Evolutionary conservation across 495 filamentous ascomycete genomes (phyloP), one percentile per base, ranked within the genome.

Genomic region (Aspergillus conjunctus): DNA sequence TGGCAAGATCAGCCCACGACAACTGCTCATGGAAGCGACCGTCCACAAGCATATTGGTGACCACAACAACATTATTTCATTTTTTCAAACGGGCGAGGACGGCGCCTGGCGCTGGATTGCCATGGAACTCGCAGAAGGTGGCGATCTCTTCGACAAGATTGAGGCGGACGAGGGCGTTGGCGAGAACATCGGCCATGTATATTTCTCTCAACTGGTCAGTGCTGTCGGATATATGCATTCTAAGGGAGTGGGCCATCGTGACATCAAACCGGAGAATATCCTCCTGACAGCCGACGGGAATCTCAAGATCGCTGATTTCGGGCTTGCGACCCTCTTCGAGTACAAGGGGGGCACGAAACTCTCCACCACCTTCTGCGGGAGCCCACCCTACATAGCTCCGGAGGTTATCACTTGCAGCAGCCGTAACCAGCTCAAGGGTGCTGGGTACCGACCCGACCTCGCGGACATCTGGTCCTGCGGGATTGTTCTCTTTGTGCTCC

Each of bases 71-170:
- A 88, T 99, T 54, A 96, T 99, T 63, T 86, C 89, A 66, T 97
- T 91, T 81, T 93, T 93, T 65, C 85, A 87, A 33, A 88, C 85
- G 4, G 94, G 91, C 53, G 92, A 97, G 71, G 93, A 99, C 69
- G 70, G 79, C 3, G 75, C 87, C n/a, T 99, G 95, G 95, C 82
- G 87, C 65, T 99, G 93, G 93, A 96, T 99, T 67, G 92, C 91
- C 14, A 97, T 99, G 92, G 94, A 99, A 72, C 87, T 91, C 66
- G 94, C 94, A 45, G 91, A 93, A 62, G 94, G 94, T 44, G 94
- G 94, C 14, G 94, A 99, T 71, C 83, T 99, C 12, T 99, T 99
- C 77, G 94, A 98, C 83, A 98, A 98, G 78, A 97, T 98, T 68
- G 94, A 98, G 73, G 92, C 94, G 4, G 94, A 98, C 73, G 89